Base-by-base conservation (phyloP, 108 stramenopile genomes). In the Cyclostephanos invisitatus region DNA sequence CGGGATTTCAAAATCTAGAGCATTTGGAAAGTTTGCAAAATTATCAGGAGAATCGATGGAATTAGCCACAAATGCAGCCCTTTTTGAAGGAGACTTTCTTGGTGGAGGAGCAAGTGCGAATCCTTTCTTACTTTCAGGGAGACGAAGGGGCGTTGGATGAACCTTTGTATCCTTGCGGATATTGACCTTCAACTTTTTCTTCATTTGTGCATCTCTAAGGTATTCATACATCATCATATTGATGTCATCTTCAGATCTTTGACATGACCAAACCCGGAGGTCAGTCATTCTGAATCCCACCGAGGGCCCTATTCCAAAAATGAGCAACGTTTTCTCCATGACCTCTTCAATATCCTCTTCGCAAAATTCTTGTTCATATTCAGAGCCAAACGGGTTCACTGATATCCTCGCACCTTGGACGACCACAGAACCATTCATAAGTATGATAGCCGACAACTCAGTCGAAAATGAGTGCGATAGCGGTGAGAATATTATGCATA, bases 181-280 rank as follows among this genome's bases (percentile, higher is more conserved):
- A 46, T 91, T 92, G 11, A 95, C 80, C 47, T 86, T 88, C 63
- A 95, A 84, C 66, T 93, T 92, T 48, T 80, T 87, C 82, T 88
- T 92, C 53, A 80, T 83, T 71, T 91, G 90, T 44, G 94, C 94
- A 51, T 77, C 81, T 21, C 82, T 77, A 37, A 95, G 72, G 71
- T 93, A 85, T 70, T 95, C 91, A 64, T 79, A 85, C 91, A 95
- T 92, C 80, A 91, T 85, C 63, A 87, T 71, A 60, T 81, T 84
- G 27, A 91, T 85, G 67, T 95, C 94, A 44, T 90, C 90, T 27
- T 82, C 83, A 25, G 75, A 70, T 68, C 94, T 69, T 56, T 78
- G 77, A 48, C 90, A 86, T 22, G 89, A 88, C 94, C 94, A 95
- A 25, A 88, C 78, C 11, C 94, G 84, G n/a, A 95, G 64, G 28